Conservation (phyloP, 768 basidiomycete species). For the Gloeostereum incarnatum region DNA sequence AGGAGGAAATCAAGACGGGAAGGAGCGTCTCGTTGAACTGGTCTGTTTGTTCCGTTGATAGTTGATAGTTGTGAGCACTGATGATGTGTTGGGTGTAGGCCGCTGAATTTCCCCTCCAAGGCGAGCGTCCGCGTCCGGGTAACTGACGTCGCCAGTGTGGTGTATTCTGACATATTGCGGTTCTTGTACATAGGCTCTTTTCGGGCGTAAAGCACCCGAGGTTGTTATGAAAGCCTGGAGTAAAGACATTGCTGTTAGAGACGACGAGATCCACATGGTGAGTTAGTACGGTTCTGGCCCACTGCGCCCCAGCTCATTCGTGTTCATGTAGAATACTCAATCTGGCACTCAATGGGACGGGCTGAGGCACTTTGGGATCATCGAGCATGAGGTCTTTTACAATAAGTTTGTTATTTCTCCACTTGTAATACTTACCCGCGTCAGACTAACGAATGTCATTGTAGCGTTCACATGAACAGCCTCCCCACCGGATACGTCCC, state of each 20-base stretch:
- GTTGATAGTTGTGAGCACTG: neutral
- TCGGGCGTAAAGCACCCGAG: conserved; percentile 43
- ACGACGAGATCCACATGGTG: conserved; percentile 52
- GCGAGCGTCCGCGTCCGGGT: too few relatives aligned
- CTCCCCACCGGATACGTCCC: conserved; percentile 36
- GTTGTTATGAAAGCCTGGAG: conserved; percentile 27
- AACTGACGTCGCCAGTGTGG: too few relatives aligned
- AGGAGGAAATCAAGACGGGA: conserved; percentile 52
- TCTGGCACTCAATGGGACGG: conserved; percentile 69
- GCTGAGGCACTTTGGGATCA: conserved; percentile 46
- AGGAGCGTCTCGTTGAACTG: conserved; percentile 53
- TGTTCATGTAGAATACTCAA: conserved; percentile 50
- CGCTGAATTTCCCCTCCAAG: conserved; percentile 57
- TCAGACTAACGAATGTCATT: neutral
- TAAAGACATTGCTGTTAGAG: conserved; percentile 12
- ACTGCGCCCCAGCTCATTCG: neutral
- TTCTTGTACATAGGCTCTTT: conserved; percentile 35
- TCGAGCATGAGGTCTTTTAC: conserved; percentile 47
- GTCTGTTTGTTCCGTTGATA: too few relatives aligned
- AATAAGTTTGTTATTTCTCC: conserved; percentile 43
- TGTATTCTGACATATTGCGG: neutral
- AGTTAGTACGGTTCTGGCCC: conserved; percentile 10
- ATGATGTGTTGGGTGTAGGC: conserved; percentile 27
- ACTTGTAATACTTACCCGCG: neutral
- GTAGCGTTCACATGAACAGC: conserved; percentile 31